Conservation (phyloP, 805 yeast genomes). For the Candida stauntonica region DNA sequence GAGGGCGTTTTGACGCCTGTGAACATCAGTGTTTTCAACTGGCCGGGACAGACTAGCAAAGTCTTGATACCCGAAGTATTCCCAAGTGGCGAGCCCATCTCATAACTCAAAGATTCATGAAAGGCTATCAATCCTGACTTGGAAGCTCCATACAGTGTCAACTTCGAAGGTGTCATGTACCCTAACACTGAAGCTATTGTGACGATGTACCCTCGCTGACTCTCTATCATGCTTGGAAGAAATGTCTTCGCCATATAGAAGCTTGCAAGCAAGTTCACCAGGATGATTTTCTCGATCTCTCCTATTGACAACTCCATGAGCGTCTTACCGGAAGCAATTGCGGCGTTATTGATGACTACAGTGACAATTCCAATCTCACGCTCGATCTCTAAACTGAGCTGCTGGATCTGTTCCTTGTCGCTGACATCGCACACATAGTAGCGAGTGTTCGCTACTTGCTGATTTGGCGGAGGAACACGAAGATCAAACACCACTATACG, state of each 20-base stretch:
- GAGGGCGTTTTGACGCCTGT: constrained; percentile 71
- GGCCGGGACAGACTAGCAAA: constrained; percentile 83
- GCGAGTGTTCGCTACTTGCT: constrained; percentile 35
- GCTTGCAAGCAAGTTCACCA: constrained; percentile 66
- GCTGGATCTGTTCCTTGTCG: constrained; percentile 39
- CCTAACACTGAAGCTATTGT: constrained; percentile 85
- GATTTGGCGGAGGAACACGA: constrained; percentile 27
- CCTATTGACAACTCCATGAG: constrained; percentile 49
- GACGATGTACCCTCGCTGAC: constrained; percentile 67
- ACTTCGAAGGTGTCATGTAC: constrained; percentile 74
- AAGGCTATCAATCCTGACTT: constrained; percentile 82
- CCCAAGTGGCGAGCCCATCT: constrained; percentile 47
- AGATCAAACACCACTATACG: constrained; percentile 68
- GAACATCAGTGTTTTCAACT: constrained; percentile 73
- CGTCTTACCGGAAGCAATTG: constrained; percentile 55
- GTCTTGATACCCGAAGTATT: constrained; percentile 55
- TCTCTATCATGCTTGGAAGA: constrained; percentile 64
- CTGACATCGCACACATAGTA: constrained; percentile 74
- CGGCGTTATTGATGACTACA: constrained; percentile 83
- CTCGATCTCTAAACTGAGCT: constrained; percentile 37
- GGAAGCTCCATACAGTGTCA: constrained; percentile 80
- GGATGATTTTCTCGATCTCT: constrained; percentile 59
- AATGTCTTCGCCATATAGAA: constrained; percentile 67
- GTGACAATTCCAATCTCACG: constrained; percentile 55
- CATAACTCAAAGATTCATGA: constrained; percentile 76